Conservation (phyloP, 2,329 filamentous ascomycete genomes). For the Epichloe gansuensis region DNA sequence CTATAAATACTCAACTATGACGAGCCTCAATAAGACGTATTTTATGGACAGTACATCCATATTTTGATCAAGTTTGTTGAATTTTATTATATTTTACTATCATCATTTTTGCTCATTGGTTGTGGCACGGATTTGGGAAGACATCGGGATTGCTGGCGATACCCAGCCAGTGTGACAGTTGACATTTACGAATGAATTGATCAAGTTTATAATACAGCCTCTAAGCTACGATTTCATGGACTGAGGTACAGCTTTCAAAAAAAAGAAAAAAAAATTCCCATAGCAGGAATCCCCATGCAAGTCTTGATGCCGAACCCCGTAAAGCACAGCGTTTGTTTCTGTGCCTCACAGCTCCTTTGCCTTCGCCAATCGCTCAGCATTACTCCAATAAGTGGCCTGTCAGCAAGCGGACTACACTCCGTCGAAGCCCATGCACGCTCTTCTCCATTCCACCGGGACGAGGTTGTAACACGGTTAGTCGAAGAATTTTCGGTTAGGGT, state of each 20-base stretch:
- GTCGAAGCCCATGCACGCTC: background rate
- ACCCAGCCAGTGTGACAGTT: too few relatives aligned
- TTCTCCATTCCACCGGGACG: background rate
- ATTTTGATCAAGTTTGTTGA: background rate
- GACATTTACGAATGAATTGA: background rate
- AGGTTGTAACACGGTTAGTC: constrained; percentile 45
- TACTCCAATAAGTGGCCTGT: constrained; percentile 9
- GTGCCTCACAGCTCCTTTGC: background rate
- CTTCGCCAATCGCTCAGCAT: background rate
- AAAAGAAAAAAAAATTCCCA: background rate
- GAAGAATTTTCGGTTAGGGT: constrained; percentile 89
- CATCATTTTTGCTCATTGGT: too few relatives aligned
- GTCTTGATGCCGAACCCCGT: constrained; percentile 7
- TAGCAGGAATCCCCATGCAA: constrained; percentile 8
- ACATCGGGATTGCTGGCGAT: too few relatives aligned
- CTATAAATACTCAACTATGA: constrained; percentile 3
- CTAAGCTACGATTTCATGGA: constrained; percentile 15
- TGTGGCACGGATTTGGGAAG: too few relatives aligned
- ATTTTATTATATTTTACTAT: too few relatives aligned
- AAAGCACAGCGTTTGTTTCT: background rate
- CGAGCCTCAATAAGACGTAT: background rate
- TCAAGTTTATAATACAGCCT: constrained; percentile 19
- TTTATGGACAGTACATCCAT: background rate
- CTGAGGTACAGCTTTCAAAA: constrained; percentile 7
- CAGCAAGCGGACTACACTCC: background rate